Evolutionary conservation across 2,329 filamentous ascomycete genomes (phyloP), one percentile per base, ranked within the genome.

Genomic region (Penicillium sp.): DNA sequence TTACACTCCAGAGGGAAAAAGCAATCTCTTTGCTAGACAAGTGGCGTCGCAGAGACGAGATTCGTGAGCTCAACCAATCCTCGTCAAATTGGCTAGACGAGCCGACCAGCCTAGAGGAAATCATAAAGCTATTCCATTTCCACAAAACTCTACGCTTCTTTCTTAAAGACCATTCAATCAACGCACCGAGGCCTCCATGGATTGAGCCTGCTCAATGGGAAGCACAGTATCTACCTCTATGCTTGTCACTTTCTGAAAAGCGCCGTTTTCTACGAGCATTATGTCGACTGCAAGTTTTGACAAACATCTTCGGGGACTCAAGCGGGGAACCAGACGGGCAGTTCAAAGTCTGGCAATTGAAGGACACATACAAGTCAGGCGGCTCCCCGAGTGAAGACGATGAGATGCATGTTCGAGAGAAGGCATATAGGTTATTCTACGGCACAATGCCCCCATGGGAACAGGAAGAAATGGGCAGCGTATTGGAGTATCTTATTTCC

Each of bases 381-480:
- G 11, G 8, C 11, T 6, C 6, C n/a, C 9, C 30, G 35, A n/a
- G 35, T 11, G 11, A 15, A 9, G 18, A 10, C 14, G 12, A 13
- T 32, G 4, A 10, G 14, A 17, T 18, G n/a, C n/a, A n/a, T 13
- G 18, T 20, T 32, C 7, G n/a, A 5, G 8, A 32, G 51, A 7
- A 32, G 8, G 36, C 36, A 17, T 55, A 42, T 35, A 29, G 39
- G 0, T 7, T 52, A 6, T 47, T 52, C 20, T 51, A 49, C 15
- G 42, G 45, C 7, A 36, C 47, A 6, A 47, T 55, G 34, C 31
- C 42, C 2, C 51, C 47, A 5, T 55, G 47, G 52, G 52, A 54
- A 35, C 14, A 45, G 12, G 45, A 48, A 6, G 52, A 55, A 15
- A 42, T 54, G 12, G 39, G 42, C 7, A 35, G 43, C 25, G 8